Base-by-base conservation (phyloP, 2,329 filamentous ascomycete species). In the Diaporthe sp. region DNA sequence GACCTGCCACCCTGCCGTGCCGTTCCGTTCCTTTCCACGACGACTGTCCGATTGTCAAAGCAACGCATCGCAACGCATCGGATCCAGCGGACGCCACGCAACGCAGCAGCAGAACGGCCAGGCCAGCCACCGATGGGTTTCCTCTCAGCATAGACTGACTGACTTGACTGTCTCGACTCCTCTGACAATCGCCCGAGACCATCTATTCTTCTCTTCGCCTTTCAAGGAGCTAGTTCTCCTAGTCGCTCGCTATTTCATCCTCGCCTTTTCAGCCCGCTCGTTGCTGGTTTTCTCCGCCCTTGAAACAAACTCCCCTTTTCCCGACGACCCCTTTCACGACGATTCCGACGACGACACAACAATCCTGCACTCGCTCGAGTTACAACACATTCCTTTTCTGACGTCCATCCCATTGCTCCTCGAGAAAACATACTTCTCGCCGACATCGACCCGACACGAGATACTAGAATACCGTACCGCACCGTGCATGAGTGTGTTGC, bases 171-270 rank as follows among this genome's bases (percentile, higher is more conserved):
- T 47, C 71, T 55, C 55, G n/a, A 52, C 33, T 38, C n/a, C 57
- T 64, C n/a, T 47, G 47, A 30, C 55, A 61, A 69, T 54, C 19
- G 22, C 4, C 45, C 47, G 5, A n/a, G 19, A 22, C 45, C 19
- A 5, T 67, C 64, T 64, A 64, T 17, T 50, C 22, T 57, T 40
- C 54, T 58, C 28, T 66, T 61, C 45, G 28, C 28, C 22, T 64
- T 50, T 28, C 19, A 12, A 58, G 60, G 71, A 75, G 69, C 73
- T 55, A 74, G 74, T 54, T 58, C 64, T 70, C 71, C 74, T 35
- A 68, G 70, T 75, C 74, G 58, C 74, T 75, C 74, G 73, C 67
- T 74, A 33, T 64, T 42, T 52, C n/a, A 22, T n/a, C 25, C n/a
- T 70, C 52, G 22, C 38, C 47, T 72, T 71, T 28, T 69, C 60